Percentiles rank a stretch among this genome's conserved stretches.
phyloP scores from a whole-genome alignment of 331 rosid species.

The Arachis monticola region DNA sequence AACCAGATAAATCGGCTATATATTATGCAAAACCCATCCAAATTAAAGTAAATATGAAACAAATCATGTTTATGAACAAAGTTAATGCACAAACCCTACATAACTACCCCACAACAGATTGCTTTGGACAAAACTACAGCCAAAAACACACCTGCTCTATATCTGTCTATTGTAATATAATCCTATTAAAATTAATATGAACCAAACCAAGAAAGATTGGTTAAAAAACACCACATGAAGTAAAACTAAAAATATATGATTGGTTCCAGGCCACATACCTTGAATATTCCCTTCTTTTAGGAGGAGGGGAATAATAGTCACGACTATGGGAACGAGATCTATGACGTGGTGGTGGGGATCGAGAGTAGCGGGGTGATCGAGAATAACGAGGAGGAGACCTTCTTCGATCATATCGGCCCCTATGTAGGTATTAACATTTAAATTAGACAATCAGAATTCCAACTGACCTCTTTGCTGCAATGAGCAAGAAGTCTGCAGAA shows the following conservation, averaged over 20 bases:
- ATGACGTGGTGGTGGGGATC: slow-evolving; percentile 79
- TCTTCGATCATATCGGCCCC: slow-evolving; percentile 70
- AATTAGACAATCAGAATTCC: slow-evolving; percentile 28
- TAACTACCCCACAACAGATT: background rate
- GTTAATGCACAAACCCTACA: background rate
- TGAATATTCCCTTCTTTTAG: slow-evolving; percentile 71
- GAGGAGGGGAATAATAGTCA: slow-evolving; percentile 73
- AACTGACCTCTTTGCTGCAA: background rate
- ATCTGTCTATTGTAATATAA: background rate
- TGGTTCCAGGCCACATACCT: slow-evolving; percentile 52
- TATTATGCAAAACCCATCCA: too few species aligned
- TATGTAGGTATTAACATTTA: slow-evolving; percentile 9
- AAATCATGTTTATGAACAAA: background rate
- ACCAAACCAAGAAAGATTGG: background rate
- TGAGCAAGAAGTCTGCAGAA: background rate
- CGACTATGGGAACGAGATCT: slow-evolving; percentile 74
- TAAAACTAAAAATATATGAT: background rate
- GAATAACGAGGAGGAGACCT: slow-evolving; percentile 89
- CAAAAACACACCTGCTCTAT: background rate
- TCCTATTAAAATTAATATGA: background rate
- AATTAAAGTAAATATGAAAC: too few species aligned
- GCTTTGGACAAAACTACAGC: background rate
- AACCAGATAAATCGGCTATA: too few species aligned
- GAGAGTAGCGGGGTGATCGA: slow-evolving; percentile 71
- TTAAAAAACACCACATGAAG: background rate